Evolutionary conservation across 2,329 filamentous ascomycete species (phyloP).

Genomic region (Aspergillus eucalypticola): DNA sequence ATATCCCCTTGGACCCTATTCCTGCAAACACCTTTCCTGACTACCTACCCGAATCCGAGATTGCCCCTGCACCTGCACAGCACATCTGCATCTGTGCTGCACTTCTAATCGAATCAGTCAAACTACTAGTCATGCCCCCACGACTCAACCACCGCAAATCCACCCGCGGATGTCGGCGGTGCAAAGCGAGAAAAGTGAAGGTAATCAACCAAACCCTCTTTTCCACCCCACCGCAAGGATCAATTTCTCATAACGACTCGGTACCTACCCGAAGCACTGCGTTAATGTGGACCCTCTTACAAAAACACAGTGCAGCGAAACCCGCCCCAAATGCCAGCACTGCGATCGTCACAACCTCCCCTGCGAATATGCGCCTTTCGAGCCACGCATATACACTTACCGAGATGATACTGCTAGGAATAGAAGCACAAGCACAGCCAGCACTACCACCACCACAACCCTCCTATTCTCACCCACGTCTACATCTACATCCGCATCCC

Average conservation of each 20-base stretch:
- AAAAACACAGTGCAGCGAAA: background rate
- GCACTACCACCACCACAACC: background rate
- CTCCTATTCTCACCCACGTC: too few relatives aligned
- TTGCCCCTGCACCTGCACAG: background rate
- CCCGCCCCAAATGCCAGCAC: background rate
- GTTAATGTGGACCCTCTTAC: too few relatives aligned
- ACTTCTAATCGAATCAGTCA: background rate
- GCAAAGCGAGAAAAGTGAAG: background rate
- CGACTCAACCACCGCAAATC: background rate
- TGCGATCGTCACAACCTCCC: background rate
- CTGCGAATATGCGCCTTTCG: background rate
- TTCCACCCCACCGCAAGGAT: too few relatives aligned
- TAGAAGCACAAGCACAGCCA: background rate
- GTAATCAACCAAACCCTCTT: background rate
- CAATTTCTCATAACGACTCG: too few relatives aligned
- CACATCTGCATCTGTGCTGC: too few relatives aligned
- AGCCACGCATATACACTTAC: background rate
- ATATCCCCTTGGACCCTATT: too few relatives aligned
- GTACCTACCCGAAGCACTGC: background rate
- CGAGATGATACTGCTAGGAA: background rate
- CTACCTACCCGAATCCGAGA: background rate
- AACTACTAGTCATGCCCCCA: background rate
- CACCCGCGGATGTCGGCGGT: background rate
- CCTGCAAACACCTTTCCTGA: too few relatives aligned
- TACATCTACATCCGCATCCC: background rate